A percentile compares a stretch with the other conserved stretches of the same genome.
Conservation (phyloP, 2,329 filamentous ascomycete species). For the Anthostomella pinea region DNA sequence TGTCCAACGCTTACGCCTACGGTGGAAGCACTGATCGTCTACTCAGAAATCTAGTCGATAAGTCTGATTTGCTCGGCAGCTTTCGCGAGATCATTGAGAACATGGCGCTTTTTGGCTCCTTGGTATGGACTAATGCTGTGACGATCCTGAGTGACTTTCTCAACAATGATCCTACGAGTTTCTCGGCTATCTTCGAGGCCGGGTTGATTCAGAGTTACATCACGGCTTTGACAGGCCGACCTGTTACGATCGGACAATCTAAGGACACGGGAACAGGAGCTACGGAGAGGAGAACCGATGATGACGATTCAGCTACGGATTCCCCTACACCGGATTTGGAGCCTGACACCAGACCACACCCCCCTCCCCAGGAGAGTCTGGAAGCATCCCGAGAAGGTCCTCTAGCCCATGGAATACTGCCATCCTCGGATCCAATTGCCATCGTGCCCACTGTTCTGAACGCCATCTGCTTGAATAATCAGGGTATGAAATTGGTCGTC, state of each 20-base stretch:
- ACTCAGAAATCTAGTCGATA: conserved; percentile 90
- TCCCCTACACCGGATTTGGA: conserved; percentile 40
- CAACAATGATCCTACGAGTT: conserved; percentile 97
- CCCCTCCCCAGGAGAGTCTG: conserved; percentile 50
- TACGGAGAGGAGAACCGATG: conserved; percentile 33
- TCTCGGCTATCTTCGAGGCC: conserved; percentile 91
- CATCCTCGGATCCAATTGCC: conserved; percentile 84
- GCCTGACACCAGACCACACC: conserved; percentile 45
- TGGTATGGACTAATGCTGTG: conserved; percentile 93
- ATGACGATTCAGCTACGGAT: conserved; percentile 37
- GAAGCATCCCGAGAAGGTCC: conserved; percentile 41
- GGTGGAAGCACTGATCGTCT: conserved; percentile 85
- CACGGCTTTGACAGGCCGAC: conserved; percentile 67
- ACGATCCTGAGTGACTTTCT: conserved; percentile 94
- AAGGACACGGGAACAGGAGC: conserved; percentile 30
- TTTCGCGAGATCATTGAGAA: conserved; percentile 81
- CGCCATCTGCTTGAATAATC: conserved; percentile 87
- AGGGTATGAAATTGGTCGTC: conserved; percentile 83
- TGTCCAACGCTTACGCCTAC: conserved; percentile 68
- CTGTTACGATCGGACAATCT: conserved; percentile 38
- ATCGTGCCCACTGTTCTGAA: conserved; percentile 86
- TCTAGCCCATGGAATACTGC: conserved; percentile 71
- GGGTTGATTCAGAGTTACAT: conserved; percentile 84
- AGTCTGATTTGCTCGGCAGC: conserved; percentile 75
- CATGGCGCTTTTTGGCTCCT: conserved; percentile 76